phyloP scores from a whole-genome alignment of 2,329 filamentous ascomycete genomes.

The Pseudogymnoascus pannorum region DNA sequence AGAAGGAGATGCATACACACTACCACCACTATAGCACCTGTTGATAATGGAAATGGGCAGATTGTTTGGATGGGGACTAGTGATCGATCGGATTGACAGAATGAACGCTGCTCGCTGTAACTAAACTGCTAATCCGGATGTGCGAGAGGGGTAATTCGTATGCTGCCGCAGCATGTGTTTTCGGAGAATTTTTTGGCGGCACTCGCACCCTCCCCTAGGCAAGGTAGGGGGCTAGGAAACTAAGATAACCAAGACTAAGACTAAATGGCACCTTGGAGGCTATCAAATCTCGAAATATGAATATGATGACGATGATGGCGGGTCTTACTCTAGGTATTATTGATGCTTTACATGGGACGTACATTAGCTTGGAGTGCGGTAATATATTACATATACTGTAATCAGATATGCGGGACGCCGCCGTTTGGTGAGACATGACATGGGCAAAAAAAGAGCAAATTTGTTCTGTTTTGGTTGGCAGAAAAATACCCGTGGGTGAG shows the following conservation, averaged over 20 bases:
- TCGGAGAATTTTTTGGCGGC: not conserved
- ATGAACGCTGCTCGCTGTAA: too few species aligned
- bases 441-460: not conserved
- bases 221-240: not conserved
- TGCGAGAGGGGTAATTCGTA: not conserved
- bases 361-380: not conserved
- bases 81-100: not conserved
- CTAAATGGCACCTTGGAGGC: constrained; percentile 1
- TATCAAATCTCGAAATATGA: constrained; percentile 6
- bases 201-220: not conserved
- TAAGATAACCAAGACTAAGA: not conserved
- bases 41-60: constrained; percentile 4
- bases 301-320: not conserved
- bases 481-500: constrained; percentile 1
- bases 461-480: not conserved
- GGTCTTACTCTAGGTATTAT: not conserved
- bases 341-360: not conserved
- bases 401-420: constrained; percentile 6
- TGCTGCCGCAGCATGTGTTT: too few species aligned
- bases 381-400: not conserved
- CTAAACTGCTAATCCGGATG: not conserved
- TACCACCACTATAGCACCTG: not conserved
- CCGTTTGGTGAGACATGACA: constrained; percentile 3
- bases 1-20: not conserved
- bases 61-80: constrained; percentile 3